phyloP scores from a whole-genome alignment of 345 rosid species.

The Populus pruinosa region DNA sequence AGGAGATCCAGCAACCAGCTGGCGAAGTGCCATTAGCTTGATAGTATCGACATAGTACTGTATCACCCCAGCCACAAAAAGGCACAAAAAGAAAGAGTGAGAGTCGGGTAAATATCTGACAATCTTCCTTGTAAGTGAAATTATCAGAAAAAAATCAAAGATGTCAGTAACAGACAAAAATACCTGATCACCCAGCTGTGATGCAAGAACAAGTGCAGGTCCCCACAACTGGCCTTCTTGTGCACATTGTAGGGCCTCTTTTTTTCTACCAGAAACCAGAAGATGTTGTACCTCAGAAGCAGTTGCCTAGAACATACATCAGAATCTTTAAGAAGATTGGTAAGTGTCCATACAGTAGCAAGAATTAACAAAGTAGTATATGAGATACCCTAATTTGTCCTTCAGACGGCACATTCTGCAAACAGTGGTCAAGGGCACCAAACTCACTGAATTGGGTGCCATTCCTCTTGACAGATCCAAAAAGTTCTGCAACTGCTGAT shows the following conservation, averaged over 20 bases:
- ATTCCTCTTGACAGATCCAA: constrained; percentile 74
- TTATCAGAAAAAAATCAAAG: constrained; percentile 1
- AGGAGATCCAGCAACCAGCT: constrained; percentile 92
- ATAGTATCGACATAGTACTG: constrained; percentile 93
- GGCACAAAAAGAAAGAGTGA: neutral
- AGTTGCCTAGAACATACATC: constrained; percentile 57
- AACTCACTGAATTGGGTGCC: constrained; percentile 41
- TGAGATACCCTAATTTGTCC: constrained; percentile 71
- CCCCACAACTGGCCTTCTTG: constrained; percentile 99
- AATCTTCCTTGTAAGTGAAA: constrained; percentile 9
- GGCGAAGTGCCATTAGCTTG: constrained; percentile 92
- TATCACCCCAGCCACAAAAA: constrained; percentile 22
- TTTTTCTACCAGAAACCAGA: constrained; percentile 89
- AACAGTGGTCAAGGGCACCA: constrained; percentile 59
- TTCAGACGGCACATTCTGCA: constrained; percentile 82
- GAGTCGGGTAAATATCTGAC: neutral
- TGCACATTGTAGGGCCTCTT: constrained; percentile 77
- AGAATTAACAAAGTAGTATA: constrained; percentile 2
- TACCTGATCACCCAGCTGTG: constrained; percentile 97
- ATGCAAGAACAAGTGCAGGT: constrained; percentile 92
- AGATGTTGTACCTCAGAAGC: constrained; percentile 92
- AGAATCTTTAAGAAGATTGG: constrained; percentile 14
- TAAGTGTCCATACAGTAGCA: neutral
- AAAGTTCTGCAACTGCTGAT: constrained; percentile 89
- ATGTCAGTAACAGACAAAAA: constrained; percentile 14